Conservation (phyloP, 176 grass and related monocot species). For the Miscanthus lutarioriparius region DNA sequence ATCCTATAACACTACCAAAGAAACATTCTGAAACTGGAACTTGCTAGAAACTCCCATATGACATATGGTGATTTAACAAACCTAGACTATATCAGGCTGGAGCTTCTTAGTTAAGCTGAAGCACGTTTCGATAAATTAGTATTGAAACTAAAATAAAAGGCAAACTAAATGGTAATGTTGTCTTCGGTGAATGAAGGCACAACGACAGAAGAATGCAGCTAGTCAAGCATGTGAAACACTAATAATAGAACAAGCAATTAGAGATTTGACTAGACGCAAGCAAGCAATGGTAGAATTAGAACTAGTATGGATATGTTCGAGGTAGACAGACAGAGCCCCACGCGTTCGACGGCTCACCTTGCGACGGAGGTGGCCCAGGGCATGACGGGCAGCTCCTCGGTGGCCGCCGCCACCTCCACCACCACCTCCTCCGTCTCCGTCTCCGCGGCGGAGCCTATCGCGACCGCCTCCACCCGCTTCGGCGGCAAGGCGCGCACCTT, state of each 20-base stretch:
- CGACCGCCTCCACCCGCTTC: constrained; percentile 45
- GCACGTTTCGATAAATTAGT: neutral
- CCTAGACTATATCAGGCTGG: neutral
- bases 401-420: constrained; percentile 40
- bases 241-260: neutral
- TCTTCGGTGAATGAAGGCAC: neutral
- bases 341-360: constrained; percentile 56
- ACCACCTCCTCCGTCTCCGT: constrained; percentile 26
- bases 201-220: neutral
- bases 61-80: neutral
- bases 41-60: neutral
- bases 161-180: neutral
- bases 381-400: constrained; percentile 73
- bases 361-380: constrained; percentile 84
- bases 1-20: neutral
- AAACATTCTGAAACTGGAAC: neutral
- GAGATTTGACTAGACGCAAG: neutral
- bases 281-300: neutral
- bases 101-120: neutral
- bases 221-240: neutral
- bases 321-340: neutral
- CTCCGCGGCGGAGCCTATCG: constrained; percentile 48
- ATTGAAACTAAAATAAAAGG: neutral
- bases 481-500: constrained; percentile 30
- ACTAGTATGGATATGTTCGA: no score